These are phyloP conservation scores for Coniochaeta sp. DNA, from an alignment of 2,329 filamentous ascomycete genomes.

Conservation along the genomic window DNA sequence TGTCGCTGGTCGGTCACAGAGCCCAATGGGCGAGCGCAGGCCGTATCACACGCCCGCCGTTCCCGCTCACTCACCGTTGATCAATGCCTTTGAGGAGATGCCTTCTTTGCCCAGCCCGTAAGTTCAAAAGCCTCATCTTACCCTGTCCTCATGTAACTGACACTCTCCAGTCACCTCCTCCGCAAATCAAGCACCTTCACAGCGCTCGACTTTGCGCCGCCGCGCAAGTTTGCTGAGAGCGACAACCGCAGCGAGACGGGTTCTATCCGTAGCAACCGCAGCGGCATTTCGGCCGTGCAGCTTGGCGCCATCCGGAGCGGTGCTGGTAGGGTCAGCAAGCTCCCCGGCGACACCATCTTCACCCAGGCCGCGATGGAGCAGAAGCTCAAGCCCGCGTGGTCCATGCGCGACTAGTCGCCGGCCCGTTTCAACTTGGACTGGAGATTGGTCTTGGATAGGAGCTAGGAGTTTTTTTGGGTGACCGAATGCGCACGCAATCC, in stretches of 20 bases:
- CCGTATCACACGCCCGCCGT: slow-evolving; percentile 65
- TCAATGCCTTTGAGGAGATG: slow-evolving; percentile 81
- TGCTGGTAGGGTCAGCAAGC: slow-evolving; percentile 77
- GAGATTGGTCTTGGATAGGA: not conserved
- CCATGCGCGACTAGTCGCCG: slow-evolving; percentile 33
- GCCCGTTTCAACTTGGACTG: not conserved
- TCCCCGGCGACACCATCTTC: slow-evolving; percentile 76
- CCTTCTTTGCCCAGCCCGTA: slow-evolving; percentile 81
- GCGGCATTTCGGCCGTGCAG: slow-evolving; percentile 66
- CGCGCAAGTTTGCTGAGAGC: slow-evolving; percentile 60
- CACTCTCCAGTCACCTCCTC: slow-evolving; percentile 50
- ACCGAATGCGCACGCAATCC: not conserved
- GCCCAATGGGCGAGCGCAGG: slow-evolving; percentile 54
- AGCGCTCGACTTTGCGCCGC: slow-evolving; percentile 71
- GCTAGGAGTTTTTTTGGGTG: not conserved
- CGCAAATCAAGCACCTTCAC: slow-evolving; percentile 76
- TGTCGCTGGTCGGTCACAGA: slow-evolving; percentile 60
- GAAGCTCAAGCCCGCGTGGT: slow-evolving; percentile 53
- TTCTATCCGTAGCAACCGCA: slow-evolving; percentile 65
- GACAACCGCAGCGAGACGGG: slow-evolving; percentile 58
- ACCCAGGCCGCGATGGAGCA: slow-evolving; percentile 60
- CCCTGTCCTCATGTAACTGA: slow-evolving; percentile 15
- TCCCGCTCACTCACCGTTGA: slow-evolving; percentile 69
- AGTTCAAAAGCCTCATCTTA: slow-evolving; percentile 34
- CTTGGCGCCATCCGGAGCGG: slow-evolving; percentile 68